These are phyloP conservation scores for Truncatella angustata DNA, from an alignment of 2,329 filamentous ascomycete genomes.

Conservation along the genomic window DNA sequence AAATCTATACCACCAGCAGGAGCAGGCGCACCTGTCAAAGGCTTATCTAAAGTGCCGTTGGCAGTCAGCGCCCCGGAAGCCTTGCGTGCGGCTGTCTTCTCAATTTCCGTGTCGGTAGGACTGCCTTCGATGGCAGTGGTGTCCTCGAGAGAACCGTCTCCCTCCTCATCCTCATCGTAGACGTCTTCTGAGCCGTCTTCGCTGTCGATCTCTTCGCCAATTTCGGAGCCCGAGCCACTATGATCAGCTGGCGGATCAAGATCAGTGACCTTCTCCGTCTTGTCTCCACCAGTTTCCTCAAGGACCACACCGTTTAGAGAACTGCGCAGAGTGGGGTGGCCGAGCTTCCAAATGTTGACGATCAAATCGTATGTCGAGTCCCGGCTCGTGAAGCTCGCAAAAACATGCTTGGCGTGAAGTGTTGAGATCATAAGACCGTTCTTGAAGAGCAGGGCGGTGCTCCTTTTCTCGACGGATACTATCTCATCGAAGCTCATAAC, in stretches of 20 bases:
- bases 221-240: conserved; percentile 57
- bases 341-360: conserved; percentile 97
- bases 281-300: conserved; percentile 80
- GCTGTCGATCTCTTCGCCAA: conserved; percentile 46
- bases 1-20: conserved; percentile 60
- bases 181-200: conserved; percentile 71
- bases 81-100: conserved; percentile 69
- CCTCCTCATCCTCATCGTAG: conserved; percentile 77
- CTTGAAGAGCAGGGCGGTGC: conserved; percentile 90
- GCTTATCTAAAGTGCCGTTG: conserved; percentile 49
- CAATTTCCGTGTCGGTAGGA: conserved; percentile 52
- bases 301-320: conserved; percentile 85
- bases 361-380: conserved; percentile 97
- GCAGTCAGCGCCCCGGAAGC: conserved; percentile 56
- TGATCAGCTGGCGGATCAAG: conserved; percentile 43
- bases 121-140: conserved; percentile 38
- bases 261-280: conserved; percentile 77
- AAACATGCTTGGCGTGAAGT: conserved; percentile 90
- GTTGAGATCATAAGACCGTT: conserved; percentile 98
- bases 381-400: conserved; percentile 90
- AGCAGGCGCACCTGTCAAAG: conserved; percentile 44
- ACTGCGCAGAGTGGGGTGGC: conserved; percentile 86
- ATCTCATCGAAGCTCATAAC: conserved; percentile 99
- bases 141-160: conserved; percentile 52
- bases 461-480: conserved; percentile 94